Base-by-base conservation (phyloP, 768 basidiomycete genomes). In the Macrolepiota albuminosa region DNA sequence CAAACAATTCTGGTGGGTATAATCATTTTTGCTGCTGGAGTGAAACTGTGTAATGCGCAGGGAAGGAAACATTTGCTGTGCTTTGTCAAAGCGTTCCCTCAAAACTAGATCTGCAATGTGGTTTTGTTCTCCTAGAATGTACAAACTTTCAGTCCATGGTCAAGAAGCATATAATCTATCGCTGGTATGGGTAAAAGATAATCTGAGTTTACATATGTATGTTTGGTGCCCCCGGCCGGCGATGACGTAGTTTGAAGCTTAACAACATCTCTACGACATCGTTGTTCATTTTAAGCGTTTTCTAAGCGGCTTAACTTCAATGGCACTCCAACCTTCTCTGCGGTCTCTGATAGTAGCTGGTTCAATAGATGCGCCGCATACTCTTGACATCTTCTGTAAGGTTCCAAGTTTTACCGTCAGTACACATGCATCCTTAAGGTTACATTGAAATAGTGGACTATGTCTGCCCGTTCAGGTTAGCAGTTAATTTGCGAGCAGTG, bases 261-360 rank as follows among this genome's bases (percentile, higher is more conserved):
- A 40, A 29, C 40, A 52, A 11, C n/a, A 29, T 54, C 37, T 31
- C 16, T 42, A n/a, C 54, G 21, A 10, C 33, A 54, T 54, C 24
- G 39, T 9, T 42, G 0, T 31, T 8, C 13, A 45, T 7, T 55
- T 18, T 13, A 36, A 36, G 40, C 31, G 11, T 56, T 16, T 1
- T 4, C 29, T 21, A 18, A 26, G 14, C 26, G 13, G 3, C 9
- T 36, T 2, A 8, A 21, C 31, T 26, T 8, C 39, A n/a, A 94
- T 94, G 92, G 87, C 92, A 50, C 79, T 93, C 47, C 88, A 86
- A 78, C 91, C 92, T 1, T 85, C 82, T 54, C 81, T 94, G 40
- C 73, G 78, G 34, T 81, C 88, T 52, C 76, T 89, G 49, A 70
- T 87, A 54, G 75, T 94, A 59, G 79, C 83, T 3, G 92, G 92